A percentile compares a stretch with the other conserved stretches of the same genome.
phyloP scores from a whole-genome alignment of 2,329 filamentous ascomycete genomes.

The Botrytis squamosa region DNA sequence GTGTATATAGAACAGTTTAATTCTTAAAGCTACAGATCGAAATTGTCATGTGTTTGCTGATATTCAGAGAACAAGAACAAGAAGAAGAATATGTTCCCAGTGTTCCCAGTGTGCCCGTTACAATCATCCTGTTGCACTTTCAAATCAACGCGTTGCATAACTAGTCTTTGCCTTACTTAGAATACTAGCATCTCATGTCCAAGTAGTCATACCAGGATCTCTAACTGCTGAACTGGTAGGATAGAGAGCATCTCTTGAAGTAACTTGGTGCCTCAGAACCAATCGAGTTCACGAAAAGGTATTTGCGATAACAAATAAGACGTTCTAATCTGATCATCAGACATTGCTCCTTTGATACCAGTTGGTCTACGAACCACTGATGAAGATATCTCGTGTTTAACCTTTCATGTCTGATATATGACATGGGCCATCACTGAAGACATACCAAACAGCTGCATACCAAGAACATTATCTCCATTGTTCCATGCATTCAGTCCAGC shows the following conservation, averaged over 20 bases:
- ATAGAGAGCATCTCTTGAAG: not conserved
- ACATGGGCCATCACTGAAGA: not conserved
- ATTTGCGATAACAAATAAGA: not conserved
- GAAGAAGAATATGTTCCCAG: not conserved
- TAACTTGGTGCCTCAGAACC: not conserved
- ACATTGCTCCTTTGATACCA: not conserved
- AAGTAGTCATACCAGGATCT: not conserved
- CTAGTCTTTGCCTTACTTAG: too few relatives aligned
- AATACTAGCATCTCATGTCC: not conserved
- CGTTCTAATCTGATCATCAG: not conserved
- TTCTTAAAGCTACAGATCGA: not conserved
- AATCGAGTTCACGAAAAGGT: not conserved
- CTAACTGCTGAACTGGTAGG: not conserved
- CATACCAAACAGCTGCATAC: not conserved
- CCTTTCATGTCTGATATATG: too few relatives aligned
- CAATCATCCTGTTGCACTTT: not conserved
- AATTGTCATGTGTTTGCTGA: not conserved
- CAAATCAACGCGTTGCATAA: not conserved
- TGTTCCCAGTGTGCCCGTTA: not conserved
- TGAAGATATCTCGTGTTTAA: not conserved
- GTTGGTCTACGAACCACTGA: too few relatives aligned
- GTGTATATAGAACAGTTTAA: not conserved
- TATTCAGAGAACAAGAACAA: not conserved
- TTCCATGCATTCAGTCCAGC: not conserved
- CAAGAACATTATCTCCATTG: not conserved